Base-by-base conservation (phyloP, 441 rosid species). In the Corymbia citriodora region DNA sequence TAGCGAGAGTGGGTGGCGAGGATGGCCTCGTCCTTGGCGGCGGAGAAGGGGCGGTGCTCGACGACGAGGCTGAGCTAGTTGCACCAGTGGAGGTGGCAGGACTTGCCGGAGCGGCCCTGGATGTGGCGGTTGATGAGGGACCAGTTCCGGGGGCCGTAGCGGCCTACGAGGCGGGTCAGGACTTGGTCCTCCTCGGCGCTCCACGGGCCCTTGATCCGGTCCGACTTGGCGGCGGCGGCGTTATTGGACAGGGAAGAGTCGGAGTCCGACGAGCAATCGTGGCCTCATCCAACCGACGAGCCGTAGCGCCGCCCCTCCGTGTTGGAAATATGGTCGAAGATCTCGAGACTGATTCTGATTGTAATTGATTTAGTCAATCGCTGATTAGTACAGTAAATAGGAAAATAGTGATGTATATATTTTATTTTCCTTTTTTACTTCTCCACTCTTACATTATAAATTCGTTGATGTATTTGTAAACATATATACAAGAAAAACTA, bases 61-160 rank as follows among this genome's bases (percentile, higher is more conserved):
- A 96, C 96, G 49, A 57, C 87, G 31, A 96, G 98, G 92, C 97
- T 94, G 12, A 96, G 94, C 90, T 96, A 97, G 94, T 96, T 96
- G 81, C 97, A 95, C 98, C 98, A 96, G 88, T 97, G 89, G 15
- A 96, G 96, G 90, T 97, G 91, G 74, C 97, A 96, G 14, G 97
- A 95, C 89, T 96, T 96, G 33, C 97, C 97, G 1, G 97, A 95
- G 48, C 97, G 93, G 36, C 97, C 97, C 90, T 94, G 94, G 82
- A 96, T 93, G 89, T 94, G 89, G 23, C 95, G 94, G 90, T 97
- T 94, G 18, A 96, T 95, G 86, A 95, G 91, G 61, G 97, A 92
- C 97, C 97, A 96, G 90, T n/a, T n/a, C 79, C 96, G 90, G 2
- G 97, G 93, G 27, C 97, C 97, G 36, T 93, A 94, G 36, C 91